These are phyloP conservation scores for Plasmodium chabaudi DNA, from an alignment of 169 alveolate species.

Conservation along the genomic window DNA sequence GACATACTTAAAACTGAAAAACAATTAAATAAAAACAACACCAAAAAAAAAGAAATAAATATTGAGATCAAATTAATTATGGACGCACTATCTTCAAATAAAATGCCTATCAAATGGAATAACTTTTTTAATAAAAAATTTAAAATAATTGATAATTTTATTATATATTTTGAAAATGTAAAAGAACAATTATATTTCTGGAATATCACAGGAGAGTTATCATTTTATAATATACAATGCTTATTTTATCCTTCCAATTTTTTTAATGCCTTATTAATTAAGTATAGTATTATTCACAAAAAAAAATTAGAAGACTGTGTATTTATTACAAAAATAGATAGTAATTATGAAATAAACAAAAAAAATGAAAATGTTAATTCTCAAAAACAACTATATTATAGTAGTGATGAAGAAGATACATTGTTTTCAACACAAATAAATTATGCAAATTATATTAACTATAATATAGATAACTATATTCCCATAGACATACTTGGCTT, in stretches of 20 bases:
- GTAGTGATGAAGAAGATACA: slow-evolving; percentile 54
- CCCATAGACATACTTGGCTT: slow-evolving; percentile 28
- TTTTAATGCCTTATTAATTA: slow-evolving; percentile 63
- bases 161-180: slow-evolving; percentile 49
- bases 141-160: slow-evolving; percentile 36
- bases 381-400: slow-evolving; percentile 49
- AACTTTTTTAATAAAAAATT: slow-evolving; percentile 57
- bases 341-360: slow-evolving; percentile 8
- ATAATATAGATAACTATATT: slow-evolving; percentile 19
- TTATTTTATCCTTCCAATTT: slow-evolving; percentile 39
- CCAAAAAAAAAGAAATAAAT: slow-evolving; percentile 21
- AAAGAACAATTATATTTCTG: slow-evolving; percentile 73
- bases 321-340: slow-evolving; percentile 27
- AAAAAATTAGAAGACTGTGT: slow-evolving; percentile 52
- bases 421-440: slow-evolving; percentile 19
- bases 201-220: slow-evolving; percentile 69
- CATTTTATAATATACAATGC: slow-evolving; percentile 56
- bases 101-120: slow-evolving; percentile 49
- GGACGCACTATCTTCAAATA: slow-evolving; percentile 29
- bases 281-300: slow-evolving; percentile 34
- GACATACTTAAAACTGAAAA: slow-evolving; percentile 57
- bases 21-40: slow-evolving; percentile 41
- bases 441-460: slow-evolving; percentile 45
- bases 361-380: slow-evolving; percentile 15
- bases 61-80: slow-evolving; percentile 35